Percentiles rank a stretch among this genome's conserved stretches.
Evolutionary conservation across 345 rosid genomes (phyloP).

Genomic region (Moricandia arvensis): DNA sequence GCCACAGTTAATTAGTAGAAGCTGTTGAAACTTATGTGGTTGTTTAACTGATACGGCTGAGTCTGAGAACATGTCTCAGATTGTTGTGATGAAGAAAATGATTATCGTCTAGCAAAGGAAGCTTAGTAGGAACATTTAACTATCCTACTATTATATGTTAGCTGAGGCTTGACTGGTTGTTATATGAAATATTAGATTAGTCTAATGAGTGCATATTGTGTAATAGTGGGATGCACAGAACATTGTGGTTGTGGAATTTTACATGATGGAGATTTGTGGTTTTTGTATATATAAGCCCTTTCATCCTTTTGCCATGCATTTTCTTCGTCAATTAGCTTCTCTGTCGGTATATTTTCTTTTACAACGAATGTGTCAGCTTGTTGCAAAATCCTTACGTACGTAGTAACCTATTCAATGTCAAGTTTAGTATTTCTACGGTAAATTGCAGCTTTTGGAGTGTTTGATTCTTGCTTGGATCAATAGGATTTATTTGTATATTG

Average conservation of each 20-base stretch:
- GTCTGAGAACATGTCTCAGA: background rate
- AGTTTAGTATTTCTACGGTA: background rate
- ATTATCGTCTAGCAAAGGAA: background rate
- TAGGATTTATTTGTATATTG: background rate
- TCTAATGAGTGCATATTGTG: background rate
- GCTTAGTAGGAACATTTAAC: background rate
- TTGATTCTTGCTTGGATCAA: background rate
- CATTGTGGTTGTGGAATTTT: background rate
- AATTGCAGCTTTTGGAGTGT: background rate
- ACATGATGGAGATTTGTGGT: background rate
- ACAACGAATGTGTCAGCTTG: background rate
- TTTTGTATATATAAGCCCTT: background rate
- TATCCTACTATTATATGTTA: no score
- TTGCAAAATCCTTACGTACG: background rate
- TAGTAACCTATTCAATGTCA: background rate
- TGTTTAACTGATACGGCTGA: background rate
- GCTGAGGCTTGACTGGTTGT: no score
- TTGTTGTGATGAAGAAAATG: background rate
- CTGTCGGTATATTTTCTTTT: background rate
- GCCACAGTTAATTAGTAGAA: background rate
- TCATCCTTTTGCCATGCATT: background rate
- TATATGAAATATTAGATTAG: background rate
- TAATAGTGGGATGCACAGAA: background rate
- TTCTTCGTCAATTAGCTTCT: background rate
- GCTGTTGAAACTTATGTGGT: background rate